Evolutionary conservation across 805 yeast genomes (phyloP), one percentile per base, ranked within the genome.

Genomic region (Ogataea haglerorum): DNA sequence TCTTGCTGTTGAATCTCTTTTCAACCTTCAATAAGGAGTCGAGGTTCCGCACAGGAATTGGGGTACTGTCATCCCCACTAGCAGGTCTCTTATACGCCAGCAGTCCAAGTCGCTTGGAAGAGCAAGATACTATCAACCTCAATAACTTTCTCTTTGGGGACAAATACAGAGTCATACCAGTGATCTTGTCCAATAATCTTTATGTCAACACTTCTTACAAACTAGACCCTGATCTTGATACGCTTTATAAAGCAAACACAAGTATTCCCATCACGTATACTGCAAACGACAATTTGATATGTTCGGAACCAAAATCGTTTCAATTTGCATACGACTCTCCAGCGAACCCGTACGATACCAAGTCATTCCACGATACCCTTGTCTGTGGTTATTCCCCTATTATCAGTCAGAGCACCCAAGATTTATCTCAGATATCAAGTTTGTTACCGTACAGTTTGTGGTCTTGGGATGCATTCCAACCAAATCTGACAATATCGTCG

Each of bases 391-490:
- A 66, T 38, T 71, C 85, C 0, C 88, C 95, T 0, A 70, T 87
- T 0, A 57, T 88, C 62, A 73, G 62, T 36, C 76, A 48, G 47
- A 69, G 10, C 23, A 54, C 48, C 30, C 34, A 22, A 40, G 47
- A 53, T 34, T 26, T 65, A 9, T 25, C 60, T 10, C 50, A 57
- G 12, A 57, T 72, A 7, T 54, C 65, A 0, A 37, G 50, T 0
- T 51, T 71, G 18, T 41, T 73, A 10, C 56, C 65, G 12, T 32
- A 54, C 12, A 61, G 73, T 0, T 43, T 74, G 26, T 89, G 96
- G 96, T 74, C 91, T 2, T 89, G 96, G 96, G 74, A 70, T 0
- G 54, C 69, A 0, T 58, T 63, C 8, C 75, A 82, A 53, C 93
- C 93, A 1, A 42, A 50, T 30, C 9, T 45, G 14, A 37, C 47